Conservation (phyloP, 805 yeast species). For the Wickerhamia fluorescens region DNA sequence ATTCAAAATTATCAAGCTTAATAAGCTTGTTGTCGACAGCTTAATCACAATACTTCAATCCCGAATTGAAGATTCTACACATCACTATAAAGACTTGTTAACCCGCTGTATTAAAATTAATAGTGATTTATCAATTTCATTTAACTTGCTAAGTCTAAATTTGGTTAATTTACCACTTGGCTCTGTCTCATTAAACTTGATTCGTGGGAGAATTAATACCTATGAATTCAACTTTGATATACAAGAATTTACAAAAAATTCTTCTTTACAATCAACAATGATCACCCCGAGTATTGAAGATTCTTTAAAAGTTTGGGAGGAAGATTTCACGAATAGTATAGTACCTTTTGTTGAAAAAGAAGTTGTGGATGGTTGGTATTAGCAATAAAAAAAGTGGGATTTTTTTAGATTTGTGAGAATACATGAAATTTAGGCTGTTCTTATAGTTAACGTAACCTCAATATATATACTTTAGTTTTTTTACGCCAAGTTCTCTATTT, state of each 20-base stretch:
- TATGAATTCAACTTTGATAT: conserved; percentile 22
- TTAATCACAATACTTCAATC: conserved; percentile 12
- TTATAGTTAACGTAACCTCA: no score
- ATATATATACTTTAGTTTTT: conserved; percentile 1
- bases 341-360: conserved; percentile 25
- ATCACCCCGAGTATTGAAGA: not conserved
- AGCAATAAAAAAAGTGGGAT: no score
- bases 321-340: conserved; percentile 10
- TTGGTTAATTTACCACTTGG: conserved; percentile 20
- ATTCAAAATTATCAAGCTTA: conserved; percentile 27
- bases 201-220: conserved; percentile 17
- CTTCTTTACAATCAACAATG: not conserved
- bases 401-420: no score
- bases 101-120: conserved; percentile 27
- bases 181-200: conserved; percentile 11
- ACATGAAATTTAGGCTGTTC: no score
- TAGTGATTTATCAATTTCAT: conserved; percentile 29
- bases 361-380: conserved; percentile 30
- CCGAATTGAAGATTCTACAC: conserved; percentile 3
- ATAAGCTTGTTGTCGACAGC: conserved; percentile 29
- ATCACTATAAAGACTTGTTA: conserved; percentile 18
- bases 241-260: conserved; percentile 1
- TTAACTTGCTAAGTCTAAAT: conserved; percentile 23
- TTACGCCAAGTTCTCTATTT: no score
- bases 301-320: conserved; percentile 8